Evolutionary conservation across 2,329 filamentous ascomycete genomes (phyloP).

Genomic region (Talaromyces sp.): DNA sequence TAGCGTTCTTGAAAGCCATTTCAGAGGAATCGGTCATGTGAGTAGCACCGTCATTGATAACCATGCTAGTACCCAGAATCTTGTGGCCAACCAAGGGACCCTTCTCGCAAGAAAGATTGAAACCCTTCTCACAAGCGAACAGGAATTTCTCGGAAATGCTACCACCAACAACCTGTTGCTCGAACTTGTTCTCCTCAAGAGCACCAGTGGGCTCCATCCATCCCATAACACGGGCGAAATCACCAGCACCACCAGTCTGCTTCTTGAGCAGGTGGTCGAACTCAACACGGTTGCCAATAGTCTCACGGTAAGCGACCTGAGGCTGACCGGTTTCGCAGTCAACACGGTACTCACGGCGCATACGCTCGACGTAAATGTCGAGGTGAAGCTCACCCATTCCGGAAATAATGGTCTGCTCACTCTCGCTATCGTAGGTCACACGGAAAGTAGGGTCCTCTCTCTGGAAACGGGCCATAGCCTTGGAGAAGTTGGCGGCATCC

Average conservation of each 20-base stretch:
- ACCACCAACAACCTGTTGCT: slow-evolving; percentile 84
- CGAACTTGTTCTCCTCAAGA: slow-evolving; percentile 75
- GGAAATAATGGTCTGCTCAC: slow-evolving; percentile 94
- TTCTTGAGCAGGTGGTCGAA: slow-evolving; percentile 96
- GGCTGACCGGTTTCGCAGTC: slow-evolving; percentile 95
- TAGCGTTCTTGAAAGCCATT: slow-evolving; percentile 91
- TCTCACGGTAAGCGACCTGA: slow-evolving; percentile 96
- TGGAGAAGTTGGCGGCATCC: slow-evolving; percentile 92
- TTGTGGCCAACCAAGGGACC: slow-evolving; percentile 91
- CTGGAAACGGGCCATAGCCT: slow-evolving; percentile 98
- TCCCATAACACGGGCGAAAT: slow-evolving; percentile 89
- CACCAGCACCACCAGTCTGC: slow-evolving; percentile 92
- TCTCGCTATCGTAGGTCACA: slow-evolving; percentile 87
- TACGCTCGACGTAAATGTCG: slow-evolving; percentile 96
- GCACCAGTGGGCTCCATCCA: slow-evolving; percentile 83
- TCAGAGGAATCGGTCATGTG: slow-evolving; percentile 98
- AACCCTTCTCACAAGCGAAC: slow-evolving; percentile 92
- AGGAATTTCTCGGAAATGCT: slow-evolving; percentile 95
- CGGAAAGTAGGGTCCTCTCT: slow-evolving; percentile 98
- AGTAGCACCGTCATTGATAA: slow-evolving; percentile 93
- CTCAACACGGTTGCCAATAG: slow-evolving; percentile 74
- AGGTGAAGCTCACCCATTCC: slow-evolving; percentile 98
- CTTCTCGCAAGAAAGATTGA: slow-evolving; percentile 77
- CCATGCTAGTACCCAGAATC: slow-evolving; percentile 86
- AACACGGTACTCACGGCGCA: slow-evolving; percentile 94